Evolutionary conservation across 2,329 filamentous ascomycete genomes (phyloP).

Genomic region (Dothidotthia symphoricarpi): DNA sequence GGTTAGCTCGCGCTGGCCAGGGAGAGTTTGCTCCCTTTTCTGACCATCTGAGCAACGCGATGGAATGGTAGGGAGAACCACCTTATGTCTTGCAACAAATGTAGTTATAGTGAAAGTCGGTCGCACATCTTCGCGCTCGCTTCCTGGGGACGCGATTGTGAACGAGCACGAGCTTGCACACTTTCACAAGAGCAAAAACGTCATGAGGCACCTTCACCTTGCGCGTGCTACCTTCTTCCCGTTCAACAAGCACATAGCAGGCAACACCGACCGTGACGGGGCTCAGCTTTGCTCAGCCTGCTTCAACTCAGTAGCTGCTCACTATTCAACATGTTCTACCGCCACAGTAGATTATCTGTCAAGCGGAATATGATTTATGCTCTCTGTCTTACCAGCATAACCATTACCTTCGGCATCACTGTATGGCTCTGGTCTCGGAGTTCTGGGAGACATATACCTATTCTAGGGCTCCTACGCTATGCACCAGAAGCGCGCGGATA

Average conservation of each 20-base stretch:
- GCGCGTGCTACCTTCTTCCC: not conserved
- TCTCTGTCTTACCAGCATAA: slow-evolving; percentile 55
- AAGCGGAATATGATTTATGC: slow-evolving; percentile 57
- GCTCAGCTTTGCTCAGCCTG: not conserved
- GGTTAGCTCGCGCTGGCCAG: too few relatives aligned
- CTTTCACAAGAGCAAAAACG: not conserved
- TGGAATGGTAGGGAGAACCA: too few relatives aligned
- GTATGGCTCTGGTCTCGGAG: slow-evolving; percentile 9
- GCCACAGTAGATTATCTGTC: not conserved
- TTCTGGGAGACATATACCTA: not conserved
- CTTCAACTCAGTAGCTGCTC: too few relatives aligned
- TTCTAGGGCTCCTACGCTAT: not conserved
- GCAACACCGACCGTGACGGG: too few relatives aligned
- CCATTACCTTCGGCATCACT: slow-evolving; percentile 59
- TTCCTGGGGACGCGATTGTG: too few relatives aligned
- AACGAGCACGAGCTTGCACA: not conserved
- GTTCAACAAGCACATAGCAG: too few relatives aligned
- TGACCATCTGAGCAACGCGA: too few relatives aligned
- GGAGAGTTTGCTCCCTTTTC: too few relatives aligned
- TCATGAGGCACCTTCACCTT: not conserved
- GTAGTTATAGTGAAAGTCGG: too few relatives aligned
- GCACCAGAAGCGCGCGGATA: not conserved
- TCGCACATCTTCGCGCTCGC: too few relatives aligned
- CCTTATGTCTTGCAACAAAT: too few relatives aligned
- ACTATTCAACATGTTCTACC: slow-evolving; percentile 1